Evolutionary conservation across 371 early-diverging fungal genomes (phyloP), one percentile per base, ranked within the genome.

Genomic region (Mortierella sp.): DNA sequence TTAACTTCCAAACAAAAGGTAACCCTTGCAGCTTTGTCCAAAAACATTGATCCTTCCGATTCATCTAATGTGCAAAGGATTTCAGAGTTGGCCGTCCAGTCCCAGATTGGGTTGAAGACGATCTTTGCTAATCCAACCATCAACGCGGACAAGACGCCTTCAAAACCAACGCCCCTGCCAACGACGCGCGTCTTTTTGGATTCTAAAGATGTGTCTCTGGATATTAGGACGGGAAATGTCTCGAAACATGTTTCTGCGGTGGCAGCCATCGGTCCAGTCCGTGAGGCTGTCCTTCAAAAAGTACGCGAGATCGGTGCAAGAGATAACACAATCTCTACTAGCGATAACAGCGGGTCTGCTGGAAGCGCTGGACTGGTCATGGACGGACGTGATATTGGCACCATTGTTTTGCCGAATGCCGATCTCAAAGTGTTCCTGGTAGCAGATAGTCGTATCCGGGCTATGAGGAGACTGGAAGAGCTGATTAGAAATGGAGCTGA

Each of bases 351-450:
- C 21, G 37, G 37, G 9, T 37, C 37, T n/a, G n/a, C n/a, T n/a
- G n/a, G n/a, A 37, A 9, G 9, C 37, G 37, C 28, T 19, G 95
- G 96, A 23, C 81, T 96, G 19, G 94, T 98, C 9, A 94, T 97
- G 91, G 98, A 98, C 80, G 98, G 98, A 9, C 83, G 98, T 7
- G 98, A 98, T 83, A 96, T 97, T 58, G 97, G 97, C 18, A 94
- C 97, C 0, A 89, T 89, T 0, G 91, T 98, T 4, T 83, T 98
- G 45, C 97, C 98, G 0, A 82, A 93, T 70, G 98, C 98, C 0
- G 91, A 96, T 44, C 84, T 98, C 30, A 98, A 98, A 70, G 85
- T 98, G 2, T 98, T 91, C 74, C 83, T 98, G 25, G 88, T 88
- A 5, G 97, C 97, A 0, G 87, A 89, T 66, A 84, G 89, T 11